phyloP scores from a whole-genome alignment of 192 early-diverging fungal species.

The Dimargaris cristalligena region DNA sequence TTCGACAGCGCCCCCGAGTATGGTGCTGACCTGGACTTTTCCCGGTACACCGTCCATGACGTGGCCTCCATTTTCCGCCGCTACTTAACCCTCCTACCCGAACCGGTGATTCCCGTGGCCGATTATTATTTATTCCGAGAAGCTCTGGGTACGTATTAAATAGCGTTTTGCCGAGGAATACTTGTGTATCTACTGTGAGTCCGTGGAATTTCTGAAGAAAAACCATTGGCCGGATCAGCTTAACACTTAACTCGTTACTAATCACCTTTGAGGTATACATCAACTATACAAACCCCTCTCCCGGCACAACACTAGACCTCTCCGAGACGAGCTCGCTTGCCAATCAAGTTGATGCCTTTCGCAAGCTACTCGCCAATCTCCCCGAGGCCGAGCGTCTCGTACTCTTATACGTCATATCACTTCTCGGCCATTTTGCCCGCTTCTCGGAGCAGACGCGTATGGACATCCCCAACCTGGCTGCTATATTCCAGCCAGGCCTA shows the following conservation, averaged over 20 bases:
- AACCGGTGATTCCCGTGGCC: conserved; percentile 49
- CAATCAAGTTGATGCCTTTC: conserved; percentile 23
- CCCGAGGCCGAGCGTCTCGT: conserved; percentile 43
- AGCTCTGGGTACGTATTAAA: too few relatives aligned
- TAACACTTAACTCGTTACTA: too few relatives aligned
- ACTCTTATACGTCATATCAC: conserved; percentile 50
- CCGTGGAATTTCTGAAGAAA: too few relatives aligned
- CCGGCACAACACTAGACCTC: too few relatives aligned
- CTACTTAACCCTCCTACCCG: conserved; percentile 52
- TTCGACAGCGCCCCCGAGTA: conserved; percentile 48
- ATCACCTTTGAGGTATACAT: too few relatives aligned
- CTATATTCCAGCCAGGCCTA: conserved; percentile 58
- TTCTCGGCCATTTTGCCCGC: conserved; percentile 29
- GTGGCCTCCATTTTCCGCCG: conserved; percentile 56
- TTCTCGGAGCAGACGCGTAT: conserved; percentile 38
- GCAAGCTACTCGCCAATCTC: conserved; percentile 35
- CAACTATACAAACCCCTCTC: too few relatives aligned
- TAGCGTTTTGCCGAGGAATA: not conserved
- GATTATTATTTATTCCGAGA: conserved; percentile 47
- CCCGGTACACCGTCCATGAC: conserved; percentile 57
- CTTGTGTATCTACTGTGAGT: too few relatives aligned
- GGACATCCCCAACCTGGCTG: conserved; percentile 56
- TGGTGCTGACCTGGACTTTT: conserved; percentile 43
- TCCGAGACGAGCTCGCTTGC: too few relatives aligned
- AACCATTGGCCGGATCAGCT: too few relatives aligned